phyloP scores from a whole-genome alignment of 768 basidiomycete genomes.

The Boletus reticuloceps region DNA sequence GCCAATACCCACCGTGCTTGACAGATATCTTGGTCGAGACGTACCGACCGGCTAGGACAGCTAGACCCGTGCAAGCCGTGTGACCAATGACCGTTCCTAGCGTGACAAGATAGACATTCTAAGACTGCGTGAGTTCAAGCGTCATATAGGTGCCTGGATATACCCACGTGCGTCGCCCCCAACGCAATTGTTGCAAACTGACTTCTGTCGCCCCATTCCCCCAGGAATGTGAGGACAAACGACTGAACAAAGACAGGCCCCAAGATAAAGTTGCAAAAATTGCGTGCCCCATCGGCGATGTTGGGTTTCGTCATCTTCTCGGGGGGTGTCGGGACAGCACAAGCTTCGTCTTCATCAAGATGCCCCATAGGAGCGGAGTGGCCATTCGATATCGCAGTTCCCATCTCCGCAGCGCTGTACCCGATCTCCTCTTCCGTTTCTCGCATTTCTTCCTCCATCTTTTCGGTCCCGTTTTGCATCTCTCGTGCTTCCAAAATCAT shows the following conservation, averaged over 20 bases:
- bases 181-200: slow-evolving; percentile 97
- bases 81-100: slow-evolving; percentile 90
- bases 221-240: slow-evolving; percentile 94
- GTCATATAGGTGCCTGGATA: background rate
- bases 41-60: slow-evolving; percentile 91
- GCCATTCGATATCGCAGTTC: slow-evolving; percentile 28
- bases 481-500: slow-evolving; percentile 83
- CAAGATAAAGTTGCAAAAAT: slow-evolving; percentile 77
- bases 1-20: slow-evolving; percentile 67
- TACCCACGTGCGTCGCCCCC: slow-evolving; percentile 87
- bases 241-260: slow-evolving; percentile 96
- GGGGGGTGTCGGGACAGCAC: slow-evolving; percentile 9
- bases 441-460: slow-evolving; percentile 91
- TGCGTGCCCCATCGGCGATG: slow-evolving; percentile 65
- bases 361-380: slow-evolving; percentile 64
- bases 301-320: slow-evolving; percentile 19
- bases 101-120: slow-evolving; percentile 93
- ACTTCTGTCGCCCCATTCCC: slow-evolving; percentile 98
- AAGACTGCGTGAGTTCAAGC: slow-evolving; percentile 3
- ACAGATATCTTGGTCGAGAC: slow-evolving; percentile 93
- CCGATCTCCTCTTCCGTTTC: slow-evolving; percentile 97
- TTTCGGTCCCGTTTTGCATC: slow-evolving; percentile 77
- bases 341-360: slow-evolving; percentile 65
- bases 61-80: slow-evolving; percentile 79
- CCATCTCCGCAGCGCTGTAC: slow-evolving; percentile 60